Conservation (phyloP, 352 stramenopile genomes). For the Globisporangium middletonii region DNA sequence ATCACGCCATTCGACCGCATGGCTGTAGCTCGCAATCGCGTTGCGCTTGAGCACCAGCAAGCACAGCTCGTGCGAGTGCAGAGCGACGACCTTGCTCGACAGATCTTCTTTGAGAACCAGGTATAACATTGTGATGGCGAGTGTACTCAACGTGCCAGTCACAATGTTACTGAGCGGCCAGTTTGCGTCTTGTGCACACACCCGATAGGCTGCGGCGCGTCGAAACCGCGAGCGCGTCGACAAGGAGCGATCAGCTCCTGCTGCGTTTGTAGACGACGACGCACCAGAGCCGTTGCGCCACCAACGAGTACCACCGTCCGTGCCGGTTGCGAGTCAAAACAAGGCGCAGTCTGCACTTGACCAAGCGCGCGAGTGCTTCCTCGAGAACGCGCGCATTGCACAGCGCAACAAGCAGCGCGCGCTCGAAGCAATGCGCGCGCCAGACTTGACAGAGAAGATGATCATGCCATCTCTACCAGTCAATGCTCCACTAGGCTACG, state of each 20-base stretch:
- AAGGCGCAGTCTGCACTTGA: background rate
- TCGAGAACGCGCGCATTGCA: slow-evolving; percentile 22
- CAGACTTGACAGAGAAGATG: background rate
- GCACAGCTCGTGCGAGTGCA: background rate
- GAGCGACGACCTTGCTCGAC: slow-evolving; percentile 15
- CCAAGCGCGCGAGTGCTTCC: slow-evolving; percentile 11
- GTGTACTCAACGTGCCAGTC: background rate
- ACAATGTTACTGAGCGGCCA: background rate
- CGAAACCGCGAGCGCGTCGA: slow-evolving; percentile 51
- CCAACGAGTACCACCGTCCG: background rate
- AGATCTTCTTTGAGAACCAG: slow-evolving; percentile 68
- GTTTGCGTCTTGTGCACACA: background rate
- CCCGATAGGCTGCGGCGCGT: slow-evolving; percentile 34
- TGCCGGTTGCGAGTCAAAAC: no score
- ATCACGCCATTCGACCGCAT: no score
- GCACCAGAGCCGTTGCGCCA: background rate
- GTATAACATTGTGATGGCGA: slow-evolving; percentile 11
- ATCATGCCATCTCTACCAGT: background rate
- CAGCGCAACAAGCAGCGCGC: slow-evolving; percentile 22
- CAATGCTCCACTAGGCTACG: background rate
- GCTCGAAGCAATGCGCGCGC: slow-evolving; percentile 14
- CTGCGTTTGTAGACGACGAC: slow-evolving; percentile 20
- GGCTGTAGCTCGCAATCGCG: background rate
- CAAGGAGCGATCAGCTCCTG: slow-evolving; percentile 23
- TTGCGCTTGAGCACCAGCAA: background rate